Conservation (phyloP, 257 asterid genomes). For the Primulina tabacum region DNA sequence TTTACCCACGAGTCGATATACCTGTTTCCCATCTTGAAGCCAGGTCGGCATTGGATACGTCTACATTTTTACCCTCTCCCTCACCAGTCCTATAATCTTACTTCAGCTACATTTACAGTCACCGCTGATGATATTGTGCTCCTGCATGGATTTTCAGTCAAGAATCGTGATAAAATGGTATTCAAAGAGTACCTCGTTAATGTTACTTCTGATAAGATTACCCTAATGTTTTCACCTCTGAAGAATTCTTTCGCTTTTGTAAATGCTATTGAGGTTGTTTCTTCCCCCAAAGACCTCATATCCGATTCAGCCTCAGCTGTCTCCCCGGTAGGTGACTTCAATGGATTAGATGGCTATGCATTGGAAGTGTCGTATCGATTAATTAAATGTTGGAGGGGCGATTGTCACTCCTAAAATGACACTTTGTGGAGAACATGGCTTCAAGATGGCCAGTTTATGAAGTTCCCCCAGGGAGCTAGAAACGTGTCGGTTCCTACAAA, state of each 20-base stretch:
- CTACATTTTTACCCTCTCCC: slow-evolving; percentile 66
- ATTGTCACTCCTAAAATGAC: slow-evolving; percentile 69
- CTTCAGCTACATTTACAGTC: slow-evolving; percentile 60
- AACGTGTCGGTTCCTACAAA: slow-evolving; percentile 51
- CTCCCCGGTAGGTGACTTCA: slow-evolving; percentile 48
- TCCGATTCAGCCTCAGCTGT: slow-evolving; percentile 54
- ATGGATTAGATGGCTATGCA: slow-evolving; percentile 41
- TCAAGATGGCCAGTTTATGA: slow-evolving; percentile 42
- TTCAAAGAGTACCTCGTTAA: slow-evolving; percentile 79
- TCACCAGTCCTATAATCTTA: slow-evolving; percentile 54
- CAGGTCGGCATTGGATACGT: slow-evolving; percentile 76
- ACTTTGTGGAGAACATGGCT: slow-evolving; percentile 72
- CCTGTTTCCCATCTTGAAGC: slow-evolving; percentile 50
- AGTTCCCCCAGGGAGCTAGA: slow-evolving; percentile 55
- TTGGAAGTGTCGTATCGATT: slow-evolving; percentile 60
- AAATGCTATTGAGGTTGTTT: slow-evolving; percentile 82
- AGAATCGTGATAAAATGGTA: slow-evolving; percentile 33
- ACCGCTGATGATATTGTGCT: slow-evolving; percentile 55
- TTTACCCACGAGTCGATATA: slow-evolving; percentile 61
- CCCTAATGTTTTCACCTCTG: slow-evolving; percentile 74
- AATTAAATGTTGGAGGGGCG: slow-evolving; percentile 72
- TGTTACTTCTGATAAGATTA: slow-evolving; percentile 52
- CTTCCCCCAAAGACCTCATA: slow-evolving; percentile 69
- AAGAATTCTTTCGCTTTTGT: slow-evolving; percentile 65
- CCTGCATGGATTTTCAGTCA: slow-evolving; percentile 68